Evolutionary conservation across 345 rosid species (phyloP), one percentile per base, ranked within the genome.

Genomic region (Bretschneidera sinensis): DNA sequence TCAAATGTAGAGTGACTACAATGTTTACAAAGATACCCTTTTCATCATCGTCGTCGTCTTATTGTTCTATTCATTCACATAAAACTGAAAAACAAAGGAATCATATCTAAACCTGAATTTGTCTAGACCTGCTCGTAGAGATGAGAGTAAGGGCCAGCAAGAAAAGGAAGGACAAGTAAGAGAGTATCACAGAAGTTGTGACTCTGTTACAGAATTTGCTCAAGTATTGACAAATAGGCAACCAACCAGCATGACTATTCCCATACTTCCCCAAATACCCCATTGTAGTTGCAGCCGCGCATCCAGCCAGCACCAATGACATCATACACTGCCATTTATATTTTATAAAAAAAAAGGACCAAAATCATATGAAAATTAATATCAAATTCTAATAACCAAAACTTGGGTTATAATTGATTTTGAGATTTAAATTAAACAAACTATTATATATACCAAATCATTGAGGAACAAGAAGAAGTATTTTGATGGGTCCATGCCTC

Each of bases 381-480:
- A 48, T 61, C 25, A 33, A 57, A 20, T 54, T 48, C 51, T 48
- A 8, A 22, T 15, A 34, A 1, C 18, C 18, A 61, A 8, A 59
- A 7, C 24, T 49, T 55, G 50, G 19, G 31, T 24, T 51, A 48
- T 51, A 13, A 39, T 22, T 24, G 5, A 54, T 43, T 3, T 51
- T 4, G 4, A 17, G 43, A 2, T 43, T 11, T 34, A 22, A 59
- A 21, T 0, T 9, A 11, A 24, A 28, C 17, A 15, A 17, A 56
- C n/a, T n/a, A n/a, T n/a, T n/a, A n/a, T n/a, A n/a, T n/a, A 24
- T 78, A 82, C 89, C 89, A 81, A 52, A 68, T 86, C 92, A 34
- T 65, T 72, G 18, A 83, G 57, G 83, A 83, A 81, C 59, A 86
- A 48, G 9, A 66, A 9, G 74, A 76, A 75, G 63, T 66, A 68